These are phyloP conservation scores for Phialophora macrospora DNA, from an alignment of 2,329 filamentous ascomycete genomes.

Conservation along the genomic window DNA sequence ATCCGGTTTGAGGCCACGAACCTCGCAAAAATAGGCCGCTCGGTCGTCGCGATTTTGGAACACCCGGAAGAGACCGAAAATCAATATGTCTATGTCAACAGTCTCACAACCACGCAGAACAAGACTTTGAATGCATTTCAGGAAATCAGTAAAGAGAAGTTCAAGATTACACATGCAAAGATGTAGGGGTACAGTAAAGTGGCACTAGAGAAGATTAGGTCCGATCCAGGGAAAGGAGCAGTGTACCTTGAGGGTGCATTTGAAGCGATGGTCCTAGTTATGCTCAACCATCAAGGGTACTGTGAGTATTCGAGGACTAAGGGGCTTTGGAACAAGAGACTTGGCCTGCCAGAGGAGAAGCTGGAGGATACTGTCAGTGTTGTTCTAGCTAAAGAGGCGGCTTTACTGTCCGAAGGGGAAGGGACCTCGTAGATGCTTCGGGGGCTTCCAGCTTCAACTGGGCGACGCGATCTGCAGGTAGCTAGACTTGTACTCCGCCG, in stretches of 20 bases:
- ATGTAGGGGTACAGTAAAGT: slow-evolving; percentile 21
- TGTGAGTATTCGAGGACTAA: slow-evolving; percentile 22
- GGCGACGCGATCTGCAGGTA: background rate
- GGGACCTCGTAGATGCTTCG: background rate
- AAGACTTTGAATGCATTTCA: slow-evolving; percentile 61
- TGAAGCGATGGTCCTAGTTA: slow-evolving; percentile 22
- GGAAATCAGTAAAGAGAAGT: slow-evolving; percentile 58
- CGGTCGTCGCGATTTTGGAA: slow-evolving; percentile 53
- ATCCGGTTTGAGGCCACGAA: slow-evolving; percentile 36
- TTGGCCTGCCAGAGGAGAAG: slow-evolving; percentile 25
- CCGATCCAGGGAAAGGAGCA: slow-evolving; percentile 16
- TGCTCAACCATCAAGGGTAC: slow-evolving; percentile 24
- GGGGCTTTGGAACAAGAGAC: slow-evolving; percentile 22
- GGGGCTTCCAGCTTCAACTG: background rate
- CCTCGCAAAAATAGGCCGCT: slow-evolving; percentile 29
- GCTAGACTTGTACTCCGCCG: slow-evolving; percentile 1
- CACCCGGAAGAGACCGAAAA: slow-evolving; percentile 60
- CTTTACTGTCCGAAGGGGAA: background rate
- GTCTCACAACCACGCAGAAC: slow-evolving; percentile 63
- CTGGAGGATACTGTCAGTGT: slow-evolving; percentile 19
- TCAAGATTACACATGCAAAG: slow-evolving; percentile 53
- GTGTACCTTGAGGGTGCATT: slow-evolving; percentile 1
- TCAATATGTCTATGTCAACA: slow-evolving; percentile 62
- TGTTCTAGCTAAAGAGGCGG: slow-evolving; percentile 5
- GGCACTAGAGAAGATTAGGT: slow-evolving; percentile 20